Percentiles rank a stretch among this genome's conserved stretches.
Evolutionary conservation across 2,329 filamentous ascomycete genomes (phyloP).

Genomic region (Penicillium sclerotiorum): DNA sequence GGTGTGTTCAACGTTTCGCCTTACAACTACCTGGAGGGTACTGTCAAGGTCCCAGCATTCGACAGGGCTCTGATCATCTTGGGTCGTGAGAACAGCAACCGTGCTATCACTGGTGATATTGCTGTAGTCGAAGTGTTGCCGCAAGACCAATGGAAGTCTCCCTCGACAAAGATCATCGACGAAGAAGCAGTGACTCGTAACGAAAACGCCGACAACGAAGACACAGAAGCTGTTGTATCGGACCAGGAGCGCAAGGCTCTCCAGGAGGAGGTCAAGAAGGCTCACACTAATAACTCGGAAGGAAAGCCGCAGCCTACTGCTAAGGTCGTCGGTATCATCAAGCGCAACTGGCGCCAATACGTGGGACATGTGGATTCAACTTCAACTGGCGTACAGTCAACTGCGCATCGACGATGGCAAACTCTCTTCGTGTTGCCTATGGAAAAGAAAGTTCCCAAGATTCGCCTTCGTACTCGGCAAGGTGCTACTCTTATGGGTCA

Average conservation of each 20-base stretch:
- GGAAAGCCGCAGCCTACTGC: conserved; percentile 86
- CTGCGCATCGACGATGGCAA: conserved; percentile 81
- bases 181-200: conserved; percentile 90
- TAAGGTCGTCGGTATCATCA: conserved; percentile 86
- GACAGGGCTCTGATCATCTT: conserved; percentile 85
- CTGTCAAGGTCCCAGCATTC: conserved; percentile 86
- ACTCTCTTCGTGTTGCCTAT: conserved; percentile 95
- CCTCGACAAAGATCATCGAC: conserved; percentile 93
- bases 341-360: conserved; percentile 97
- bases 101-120: conserved; percentile 86
- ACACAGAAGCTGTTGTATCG: conserved; percentile 74
- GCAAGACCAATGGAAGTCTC: conserved; percentile 94
- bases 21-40: conserved; percentile 96
- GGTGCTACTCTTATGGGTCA: conserved; percentile 87
- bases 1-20: conserved; percentile 94
- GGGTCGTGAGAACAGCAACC: conserved; percentile 93
- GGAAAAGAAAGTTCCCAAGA: conserved; percentile 98
- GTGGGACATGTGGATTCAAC: conserved; percentile 92
- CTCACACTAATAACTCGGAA: conserved; percentile 75
- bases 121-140: conserved; percentile 93
- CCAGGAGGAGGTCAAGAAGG: conserved; percentile 87
- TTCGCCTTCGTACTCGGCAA: conserved; percentile 87
- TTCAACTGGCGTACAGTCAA: conserved; percentile 72
- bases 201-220: conserved; percentile 86
- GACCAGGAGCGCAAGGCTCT: conserved; percentile 83